Conservation (phyloP, 2,329 filamentous ascomycete genomes). For the Nannizziopsis arthrosporioides region DNA sequence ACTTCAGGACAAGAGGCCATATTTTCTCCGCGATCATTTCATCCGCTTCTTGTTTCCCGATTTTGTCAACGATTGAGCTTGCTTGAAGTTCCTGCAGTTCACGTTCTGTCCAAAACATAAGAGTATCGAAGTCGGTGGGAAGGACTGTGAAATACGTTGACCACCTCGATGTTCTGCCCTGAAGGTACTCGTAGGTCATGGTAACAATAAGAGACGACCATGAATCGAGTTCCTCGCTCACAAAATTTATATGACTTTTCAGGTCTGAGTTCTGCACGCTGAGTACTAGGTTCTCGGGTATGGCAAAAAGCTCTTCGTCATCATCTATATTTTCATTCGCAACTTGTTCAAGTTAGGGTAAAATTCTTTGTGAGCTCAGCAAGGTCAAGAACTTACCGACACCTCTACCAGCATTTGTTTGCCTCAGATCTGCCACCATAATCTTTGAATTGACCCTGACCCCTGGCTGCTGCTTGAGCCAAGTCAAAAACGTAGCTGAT, state of each 20-base stretch:
- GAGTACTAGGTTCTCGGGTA: conserved; percentile 61
- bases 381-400: conserved; percentile 42
- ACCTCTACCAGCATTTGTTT: conserved; percentile 47
- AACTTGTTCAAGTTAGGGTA: conserved; percentile 41
- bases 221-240: conserved; percentile 40
- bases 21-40: conserved; percentile 51
- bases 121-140: conserved; percentile 61
- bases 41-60: conserved; percentile 63
- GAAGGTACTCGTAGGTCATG: conserved; percentile 64
- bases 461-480: conserved; percentile 42
- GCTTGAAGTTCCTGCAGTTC: conserved; percentile 65
- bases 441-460: conserved; percentile 49
- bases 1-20: conserved; percentile 39
- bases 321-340: conserved; percentile 57
- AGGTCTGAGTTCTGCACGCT: conserved; percentile 61
- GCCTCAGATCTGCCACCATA: conserved; percentile 46
- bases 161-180: conserved; percentile 55
- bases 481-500: conserved; percentile 44
- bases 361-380: conserved; percentile 13
- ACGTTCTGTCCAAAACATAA: conserved; percentile 73
- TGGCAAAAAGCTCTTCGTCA: conserved; percentile 68
- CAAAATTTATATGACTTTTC: conserved; percentile 43
- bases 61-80: conserved; percentile 62
- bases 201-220: conserved; percentile 58
- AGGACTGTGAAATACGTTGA: conserved; percentile 66